Evolutionary conservation across 345 rosid species (phyloP), one percentile per base, ranked within the genome.

Genomic region (Boechera divaricarpa): DNA sequence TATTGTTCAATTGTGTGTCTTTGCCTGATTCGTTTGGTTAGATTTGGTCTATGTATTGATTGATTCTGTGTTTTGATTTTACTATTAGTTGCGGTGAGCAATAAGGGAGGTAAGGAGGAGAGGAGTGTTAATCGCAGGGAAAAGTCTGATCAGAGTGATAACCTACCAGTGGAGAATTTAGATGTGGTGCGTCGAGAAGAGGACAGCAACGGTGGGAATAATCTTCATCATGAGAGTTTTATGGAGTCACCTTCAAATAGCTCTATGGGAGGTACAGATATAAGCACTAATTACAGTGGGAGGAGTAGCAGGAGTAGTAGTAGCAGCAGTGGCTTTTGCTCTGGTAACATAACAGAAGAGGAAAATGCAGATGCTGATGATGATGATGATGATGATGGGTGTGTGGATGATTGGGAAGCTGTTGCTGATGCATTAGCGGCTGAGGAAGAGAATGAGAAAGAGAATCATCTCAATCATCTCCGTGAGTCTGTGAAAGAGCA

Each of bases 321-420:
- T 21, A 80, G 89, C 58, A 82, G 85, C 49, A 85, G 98, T 78
- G 75, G 67, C 2, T 63, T 68, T 79, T 63, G 76, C 56, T 74
- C 79, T 57, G 93, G 87, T 8, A 95, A 90, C 11, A 90, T 63
- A 77, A 83, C 81, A 80, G 90, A 57, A 78, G 98, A 92, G 62
- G 98, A 90, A 32, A 89, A 71, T 42, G 83, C 52, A 4, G 93
- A 83, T 21, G 24, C 24, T 21, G 24, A 21, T 21, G 24, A 1
- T 56, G 96, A 87, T 3, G 92, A 82, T 63, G 87, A 66, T 5
- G 93, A 83, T 65, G 96, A 87, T 69, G 91, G 82, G 35, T 88
- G 97, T 83, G 84, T 90, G 82, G 98, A 94, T 72, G 97, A 94
- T 76, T 94, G 98, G 98, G 98, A 94, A 77, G 91, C 97, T 45